Conservation (phyloP, 495 filamentous ascomycete genomes). For the Xylaria curta region DNA sequence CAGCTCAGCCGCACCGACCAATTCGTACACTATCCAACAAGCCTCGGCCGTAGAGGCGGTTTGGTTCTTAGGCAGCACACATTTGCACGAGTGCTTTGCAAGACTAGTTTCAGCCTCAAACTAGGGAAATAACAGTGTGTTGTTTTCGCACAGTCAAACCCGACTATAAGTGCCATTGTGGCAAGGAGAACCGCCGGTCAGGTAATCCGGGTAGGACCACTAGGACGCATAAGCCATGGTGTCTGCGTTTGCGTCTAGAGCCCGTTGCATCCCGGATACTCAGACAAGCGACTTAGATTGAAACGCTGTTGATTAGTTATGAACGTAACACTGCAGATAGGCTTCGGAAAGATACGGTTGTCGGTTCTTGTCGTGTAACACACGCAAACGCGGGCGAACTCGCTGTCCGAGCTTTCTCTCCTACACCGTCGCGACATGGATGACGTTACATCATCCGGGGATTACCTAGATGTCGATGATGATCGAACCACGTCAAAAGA, state of each 20-base stretch:
- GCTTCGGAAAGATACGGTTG: neutral
- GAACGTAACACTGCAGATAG: neutral
- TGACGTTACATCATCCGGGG: slow-evolving; percentile 1
- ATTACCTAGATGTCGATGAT: neutral
- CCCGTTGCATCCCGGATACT: neutral
- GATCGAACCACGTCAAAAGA: neutral
- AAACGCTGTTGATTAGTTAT: neutral
- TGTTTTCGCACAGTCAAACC: neutral
- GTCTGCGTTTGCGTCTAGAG: neutral
- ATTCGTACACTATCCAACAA: neutral
- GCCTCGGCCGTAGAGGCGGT: neutral
- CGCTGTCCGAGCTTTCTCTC: slow-evolving; percentile 10
- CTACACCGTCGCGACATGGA: neutral
- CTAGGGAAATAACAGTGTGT: neutral
- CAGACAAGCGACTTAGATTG: neutral
- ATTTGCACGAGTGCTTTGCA: neutral
- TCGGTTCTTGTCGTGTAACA: neutral
- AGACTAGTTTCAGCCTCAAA: slow-evolving; percentile 19
- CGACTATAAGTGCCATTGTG: neutral
- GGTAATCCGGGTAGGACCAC: neutral
- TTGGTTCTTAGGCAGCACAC: neutral
- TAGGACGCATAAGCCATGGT: neutral
- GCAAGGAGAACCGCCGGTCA: neutral
- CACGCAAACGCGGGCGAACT: neutral
- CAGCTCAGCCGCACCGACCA: slow-evolving; percentile 1